Evolutionary conservation across 2,329 filamentous ascomycete genomes (phyloP).

Genomic region (Elsinoe necatrix): DNA sequence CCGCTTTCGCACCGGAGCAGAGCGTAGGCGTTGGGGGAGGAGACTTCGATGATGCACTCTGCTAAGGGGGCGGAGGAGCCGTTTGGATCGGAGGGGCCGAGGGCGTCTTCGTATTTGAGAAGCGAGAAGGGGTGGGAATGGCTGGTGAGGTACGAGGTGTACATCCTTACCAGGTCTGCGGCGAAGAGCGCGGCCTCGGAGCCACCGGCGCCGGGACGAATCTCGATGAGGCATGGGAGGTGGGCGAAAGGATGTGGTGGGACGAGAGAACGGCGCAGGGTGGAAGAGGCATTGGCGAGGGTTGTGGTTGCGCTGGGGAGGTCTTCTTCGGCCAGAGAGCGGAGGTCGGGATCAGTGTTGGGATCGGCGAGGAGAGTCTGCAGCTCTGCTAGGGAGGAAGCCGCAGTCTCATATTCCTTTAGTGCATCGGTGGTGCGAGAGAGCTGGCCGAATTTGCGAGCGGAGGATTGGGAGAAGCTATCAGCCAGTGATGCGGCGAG

Average conservation of each 20-base stretch:
- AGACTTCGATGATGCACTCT: conserved; percentile 81
- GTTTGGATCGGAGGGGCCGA: conserved; percentile 47
- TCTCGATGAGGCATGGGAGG: conserved; percentile 83
- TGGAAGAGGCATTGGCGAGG: conserved; percentile 49
- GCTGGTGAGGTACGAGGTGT: conserved; percentile 65
- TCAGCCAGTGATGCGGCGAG: conserved; percentile 45
- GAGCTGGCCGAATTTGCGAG: conserved; percentile 52
- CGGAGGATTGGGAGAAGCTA: conserved; percentile 47
- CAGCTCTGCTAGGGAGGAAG: conserved; percentile 58
- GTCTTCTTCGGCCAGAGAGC: conserved; percentile 57
- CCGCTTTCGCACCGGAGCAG: conserved; percentile 78
- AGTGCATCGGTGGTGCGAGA: conserved; percentile 44
- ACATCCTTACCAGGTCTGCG: conserved; percentile 82
- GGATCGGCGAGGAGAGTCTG: conserved; percentile 65
- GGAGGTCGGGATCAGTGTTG: conserved; percentile 51
- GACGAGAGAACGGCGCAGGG: conserved; percentile 66
- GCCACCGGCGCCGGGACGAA: conserved; percentile 84
- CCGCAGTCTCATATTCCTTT: conserved; percentile 50
- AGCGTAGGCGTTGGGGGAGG: conserved; percentile 69
- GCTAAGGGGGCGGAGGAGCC: conserved; percentile 60
- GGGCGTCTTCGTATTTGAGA: conserved; percentile 71
- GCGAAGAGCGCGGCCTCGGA: conserved; percentile 88
- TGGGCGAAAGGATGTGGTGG: conserved; percentile 84
- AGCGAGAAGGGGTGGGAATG: conserved; percentile 58
- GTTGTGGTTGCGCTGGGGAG: conserved; percentile 55